These are phyloP conservation scores for Oryza brachyantha DNA, from an alignment of 176 grass and related monocot genomes.

Conservation along the genomic window DNA sequence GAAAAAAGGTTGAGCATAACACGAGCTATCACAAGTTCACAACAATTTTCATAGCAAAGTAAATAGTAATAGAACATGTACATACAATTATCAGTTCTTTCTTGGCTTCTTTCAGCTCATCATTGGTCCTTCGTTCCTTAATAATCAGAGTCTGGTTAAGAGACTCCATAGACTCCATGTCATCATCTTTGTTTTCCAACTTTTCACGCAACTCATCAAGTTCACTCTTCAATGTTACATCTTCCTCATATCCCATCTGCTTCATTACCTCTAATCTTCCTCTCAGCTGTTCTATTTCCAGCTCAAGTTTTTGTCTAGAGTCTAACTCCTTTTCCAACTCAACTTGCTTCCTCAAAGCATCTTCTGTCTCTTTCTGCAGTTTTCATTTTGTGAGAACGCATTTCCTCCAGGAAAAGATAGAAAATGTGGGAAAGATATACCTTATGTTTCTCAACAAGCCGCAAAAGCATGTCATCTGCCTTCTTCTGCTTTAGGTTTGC, in stretches of 20 bases:
- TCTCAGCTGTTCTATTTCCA: constrained; percentile 59
- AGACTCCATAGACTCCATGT: constrained; percentile 41
- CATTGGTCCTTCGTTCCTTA: constrained; percentile 45
- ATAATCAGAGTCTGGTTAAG: constrained; percentile 47
- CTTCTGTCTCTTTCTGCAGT: constrained; percentile 53
- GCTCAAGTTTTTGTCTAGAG: constrained; percentile 60
- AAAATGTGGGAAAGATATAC: constrained; percentile 23
- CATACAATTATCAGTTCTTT: constrained; percentile 48
- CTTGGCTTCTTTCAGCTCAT: constrained; percentile 56
- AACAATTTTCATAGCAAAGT: constrained; percentile 6
- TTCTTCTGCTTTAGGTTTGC: constrained; percentile 49
- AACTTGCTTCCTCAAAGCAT: constrained; percentile 30
- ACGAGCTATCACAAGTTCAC: not conserved
- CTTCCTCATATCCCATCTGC: constrained; percentile 46
- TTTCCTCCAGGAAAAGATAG: constrained; percentile 1
- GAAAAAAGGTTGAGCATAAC: not conserved
- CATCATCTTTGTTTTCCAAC: constrained; percentile 46
- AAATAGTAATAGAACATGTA: not conserved
- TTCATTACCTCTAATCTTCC: constrained; percentile 57
- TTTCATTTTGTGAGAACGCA: constrained; percentile 16
- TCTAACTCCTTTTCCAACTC: constrained; percentile 42
- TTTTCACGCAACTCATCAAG: constrained; percentile 22
- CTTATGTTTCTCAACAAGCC: constrained; percentile 50
- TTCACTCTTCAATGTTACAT: constrained; percentile 28
- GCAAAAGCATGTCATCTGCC: constrained; percentile 42